Base-by-base conservation (phyloP, 345 rosid genomes). In the Sonneratia caseolaris region DNA sequence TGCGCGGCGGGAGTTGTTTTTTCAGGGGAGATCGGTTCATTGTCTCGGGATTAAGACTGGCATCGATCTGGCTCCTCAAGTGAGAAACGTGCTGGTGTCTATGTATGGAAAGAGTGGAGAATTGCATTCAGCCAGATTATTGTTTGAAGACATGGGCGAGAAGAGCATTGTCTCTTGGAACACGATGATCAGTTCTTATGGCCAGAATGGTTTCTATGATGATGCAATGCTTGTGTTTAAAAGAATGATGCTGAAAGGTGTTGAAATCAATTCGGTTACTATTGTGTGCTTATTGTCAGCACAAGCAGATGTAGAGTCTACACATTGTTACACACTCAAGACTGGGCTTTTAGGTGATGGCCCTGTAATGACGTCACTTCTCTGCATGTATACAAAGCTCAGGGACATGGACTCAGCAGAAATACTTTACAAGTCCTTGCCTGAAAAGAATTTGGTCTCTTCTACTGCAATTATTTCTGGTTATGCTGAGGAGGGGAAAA, bases 91-190 rank as follows among this genome's bases (percentile, higher is more conserved):
- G 1, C 67, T 92, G 37, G 79, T 83, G 32, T 87, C 84, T 0
- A 87, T 88, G 93, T 87, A 90, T 70, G 89, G 89, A 4, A 92
- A 84, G 59, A 83, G 81, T 9, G n/a, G 79, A 66, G 86, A 88
- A 55, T 75, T 90, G 86, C 81, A 70, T 27, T 85, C 86, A 45
- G 87, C 88, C 1, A 79, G 85, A 61, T 19, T 78, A 15, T 75
- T 86, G 71, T 92, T 90, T 73, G 77, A 80, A 48, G 85, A 84
- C 59, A 83, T 85, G 84, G 72, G 36, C 35, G 90, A 86, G 47
- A 88, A 74, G 75, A 78, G 70, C 71, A 82, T 80, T 21, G 90
- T 86, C 79, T 87, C 98, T 35, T 92, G 96, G 98, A 92, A 90
- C 69, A 87, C 90, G 18, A 85, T 90, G 90, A 81, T 92, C 51